Evolutionary conservation across 176 grass and related monocot species (phyloP).

Genomic region (Calamus simplicifolius): DNA sequence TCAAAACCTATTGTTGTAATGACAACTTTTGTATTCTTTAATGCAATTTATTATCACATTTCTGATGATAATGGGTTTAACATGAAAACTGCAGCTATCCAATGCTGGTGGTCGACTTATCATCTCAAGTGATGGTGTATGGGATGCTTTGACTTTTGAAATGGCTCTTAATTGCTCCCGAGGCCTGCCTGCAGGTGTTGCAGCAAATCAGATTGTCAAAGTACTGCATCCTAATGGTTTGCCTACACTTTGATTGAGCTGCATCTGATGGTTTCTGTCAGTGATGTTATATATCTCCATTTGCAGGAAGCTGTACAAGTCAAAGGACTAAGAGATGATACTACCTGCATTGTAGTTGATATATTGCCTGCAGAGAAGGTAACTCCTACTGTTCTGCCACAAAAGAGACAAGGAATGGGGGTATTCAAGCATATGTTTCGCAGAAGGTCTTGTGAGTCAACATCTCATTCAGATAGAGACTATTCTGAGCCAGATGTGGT

Average conservation of each 20-base stretch:
- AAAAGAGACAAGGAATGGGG: conserved; percentile 59
- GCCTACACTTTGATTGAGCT: conserved; percentile 10
- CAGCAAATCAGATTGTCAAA: conserved; percentile 84
- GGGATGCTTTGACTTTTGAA: conserved; percentile 85
- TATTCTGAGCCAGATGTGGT: conserved; percentile 68
- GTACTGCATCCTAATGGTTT: conserved; percentile 29
- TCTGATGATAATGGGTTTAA: conserved; percentile 14
- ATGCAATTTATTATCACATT: background rate
- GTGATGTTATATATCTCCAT: conserved; percentile 14
- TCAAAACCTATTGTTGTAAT: no score
- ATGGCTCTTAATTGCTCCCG: conserved; percentile 62
- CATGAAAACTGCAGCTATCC: conserved; percentile 53
- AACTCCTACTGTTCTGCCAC: conserved; percentile 29
- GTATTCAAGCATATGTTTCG: conserved; percentile 71
- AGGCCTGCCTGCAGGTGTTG: conserved; percentile 50
- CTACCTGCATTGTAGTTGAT: conserved; percentile 94
- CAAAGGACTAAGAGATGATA: conserved; percentile 88
- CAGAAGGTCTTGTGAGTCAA: conserved; percentile 34
- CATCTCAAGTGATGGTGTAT: conserved; percentile 96
- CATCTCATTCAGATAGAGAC: conserved; percentile 36
- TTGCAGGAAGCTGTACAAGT: conserved; percentile 66
- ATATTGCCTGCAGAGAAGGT: conserved; percentile 68
- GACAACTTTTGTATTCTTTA: no score
- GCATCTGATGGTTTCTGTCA: conserved; percentile 10
- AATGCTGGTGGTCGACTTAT: conserved; percentile 81